Conservation (phyloP, 179 eudicot genomes). For the Beta lomatogona region DNA sequence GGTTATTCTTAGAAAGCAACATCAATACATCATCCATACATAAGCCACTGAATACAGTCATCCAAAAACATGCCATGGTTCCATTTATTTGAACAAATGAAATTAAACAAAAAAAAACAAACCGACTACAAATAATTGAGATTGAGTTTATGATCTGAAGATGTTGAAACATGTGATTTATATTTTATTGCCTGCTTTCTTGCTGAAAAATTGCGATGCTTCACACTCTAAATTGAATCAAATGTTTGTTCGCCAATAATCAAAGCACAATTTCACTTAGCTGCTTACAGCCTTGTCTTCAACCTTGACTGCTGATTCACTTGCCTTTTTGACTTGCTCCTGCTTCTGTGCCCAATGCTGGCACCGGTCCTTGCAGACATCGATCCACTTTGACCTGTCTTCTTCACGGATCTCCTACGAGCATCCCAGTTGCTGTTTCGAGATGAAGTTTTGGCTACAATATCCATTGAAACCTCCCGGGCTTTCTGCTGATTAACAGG, state of each 20-base stretch:
- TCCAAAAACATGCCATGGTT: not conserved
- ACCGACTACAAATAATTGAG: not conserved
- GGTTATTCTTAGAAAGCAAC: not conserved
- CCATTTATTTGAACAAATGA: slow-evolving; percentile 4
- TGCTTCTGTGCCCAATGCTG: slow-evolving; percentile 40
- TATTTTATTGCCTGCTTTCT: slow-evolving; percentile 7
- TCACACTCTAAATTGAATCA: not conserved
- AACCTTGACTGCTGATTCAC: slow-evolving; percentile 34
- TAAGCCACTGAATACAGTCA: not conserved
- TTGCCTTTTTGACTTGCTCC: slow-evolving; percentile 41
- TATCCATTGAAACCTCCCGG: slow-evolving; percentile 61
- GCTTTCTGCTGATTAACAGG: slow-evolving; percentile 78
- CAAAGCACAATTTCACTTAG: not conserved
- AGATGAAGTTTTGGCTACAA: slow-evolving; percentile 66
- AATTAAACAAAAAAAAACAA: not conserved
- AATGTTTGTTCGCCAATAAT: not conserved
- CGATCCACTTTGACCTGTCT: slow-evolving; percentile 41
- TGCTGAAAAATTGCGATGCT: not conserved
- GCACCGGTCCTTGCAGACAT: slow-evolving; percentile 37
- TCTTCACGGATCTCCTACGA: slow-evolving; percentile 51
- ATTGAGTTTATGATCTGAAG: not conserved
- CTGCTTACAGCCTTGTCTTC: slow-evolving; percentile 25
- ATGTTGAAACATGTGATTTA: not conserved
- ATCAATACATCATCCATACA: not conserved
- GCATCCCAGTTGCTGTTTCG: slow-evolving; percentile 41